A percentile compares a stretch with the other conserved stretches of the same genome.
These are phyloP conservation scores for Tylopilus orsonianus DNA, from an alignment of 1,284 basidiomycete species.

Conservation along the genomic window DNA sequence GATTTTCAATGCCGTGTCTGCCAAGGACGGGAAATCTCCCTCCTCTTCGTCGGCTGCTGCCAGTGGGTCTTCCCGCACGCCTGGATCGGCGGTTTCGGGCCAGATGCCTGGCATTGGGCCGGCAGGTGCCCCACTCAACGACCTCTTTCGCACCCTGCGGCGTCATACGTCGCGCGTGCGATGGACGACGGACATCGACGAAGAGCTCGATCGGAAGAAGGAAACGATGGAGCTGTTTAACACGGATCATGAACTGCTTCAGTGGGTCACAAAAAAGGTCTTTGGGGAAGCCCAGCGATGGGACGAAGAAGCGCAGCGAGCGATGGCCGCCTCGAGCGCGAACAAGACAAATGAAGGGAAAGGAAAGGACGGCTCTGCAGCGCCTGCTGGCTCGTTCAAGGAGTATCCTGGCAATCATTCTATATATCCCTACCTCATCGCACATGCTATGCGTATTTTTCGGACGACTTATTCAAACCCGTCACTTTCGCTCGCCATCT, in stretches of 20 bases:
- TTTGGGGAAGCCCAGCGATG: conserved; percentile 58
- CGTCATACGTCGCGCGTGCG: conserved; percentile 47
- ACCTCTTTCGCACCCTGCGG: conserved; percentile 43
- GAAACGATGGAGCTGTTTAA: conserved; percentile 73
- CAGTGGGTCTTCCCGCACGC: no score
- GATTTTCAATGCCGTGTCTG: conserved; percentile 59
- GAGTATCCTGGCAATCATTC: conserved; percentile 50
- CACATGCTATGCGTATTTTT: conserved; percentile 72
- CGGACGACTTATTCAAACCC: conserved; percentile 77
- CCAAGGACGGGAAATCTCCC: conserved; percentile 27
- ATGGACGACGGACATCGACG: conserved; percentile 53
- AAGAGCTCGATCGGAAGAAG: conserved; percentile 70
- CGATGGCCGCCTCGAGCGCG: conserved; percentile 11
- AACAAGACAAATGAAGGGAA: not conserved
- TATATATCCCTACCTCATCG: conserved; percentile 74
- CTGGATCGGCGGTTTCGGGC: not conserved
- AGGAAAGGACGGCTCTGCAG: not conserved
- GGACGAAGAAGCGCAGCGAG: conserved; percentile 46
- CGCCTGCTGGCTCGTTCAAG: conserved; percentile 12
- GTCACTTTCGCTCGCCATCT: conserved; percentile 80
- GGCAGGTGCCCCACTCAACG: conserved; percentile 20
- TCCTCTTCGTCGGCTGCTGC: conserved; percentile 3
- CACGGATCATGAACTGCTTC: conserved; percentile 70
- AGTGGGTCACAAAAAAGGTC: conserved; percentile 74
- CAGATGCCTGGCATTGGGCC: conserved; percentile 20